These are phyloP conservation scores for Sordariomycetes sp. DNA, from an alignment of 2,329 filamentous ascomycete genomes.

Conservation along the genomic window DNA sequence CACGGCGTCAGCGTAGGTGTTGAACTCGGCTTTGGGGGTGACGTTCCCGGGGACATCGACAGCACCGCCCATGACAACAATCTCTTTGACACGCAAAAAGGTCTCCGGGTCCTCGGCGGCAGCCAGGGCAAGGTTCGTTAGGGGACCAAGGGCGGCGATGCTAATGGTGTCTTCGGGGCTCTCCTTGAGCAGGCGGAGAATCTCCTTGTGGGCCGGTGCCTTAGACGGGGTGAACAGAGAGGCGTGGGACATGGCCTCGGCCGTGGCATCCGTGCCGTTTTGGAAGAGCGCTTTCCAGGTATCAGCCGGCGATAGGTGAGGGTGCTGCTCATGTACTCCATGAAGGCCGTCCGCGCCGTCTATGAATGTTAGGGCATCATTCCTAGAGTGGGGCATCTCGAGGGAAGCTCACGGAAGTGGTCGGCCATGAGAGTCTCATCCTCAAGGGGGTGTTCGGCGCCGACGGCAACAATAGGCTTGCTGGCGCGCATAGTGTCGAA, in stretches of 20 bases:
- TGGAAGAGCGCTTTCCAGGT: conserved; percentile 61
- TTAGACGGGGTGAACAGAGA: conserved; percentile 67
- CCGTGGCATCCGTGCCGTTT: conserved; percentile 17
- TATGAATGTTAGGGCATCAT: conserved; percentile 18
- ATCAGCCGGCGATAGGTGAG: conserved; percentile 63
- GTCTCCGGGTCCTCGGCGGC: conserved; percentile 81
- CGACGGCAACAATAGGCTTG: conserved; percentile 79
- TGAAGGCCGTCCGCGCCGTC: conserved; percentile 70
- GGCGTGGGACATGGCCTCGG: conserved; percentile 33
- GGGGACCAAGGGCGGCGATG: conserved; percentile 80
- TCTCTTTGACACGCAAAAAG: conserved; percentile 79
- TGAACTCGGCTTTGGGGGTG: conserved; percentile 84
- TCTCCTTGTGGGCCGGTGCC: conserved; percentile 68
- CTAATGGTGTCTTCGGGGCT: conserved; percentile 77
- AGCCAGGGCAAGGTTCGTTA: conserved; percentile 89
- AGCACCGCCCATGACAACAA: conserved; percentile 91
- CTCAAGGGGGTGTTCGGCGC: conserved; percentile 74
- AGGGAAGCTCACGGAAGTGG: conserved; percentile 68
- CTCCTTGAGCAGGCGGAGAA: conserved; percentile 73
- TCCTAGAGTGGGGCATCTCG: not conserved
- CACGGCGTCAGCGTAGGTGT: conserved; percentile 79
- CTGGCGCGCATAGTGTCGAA: conserved; percentile 62
- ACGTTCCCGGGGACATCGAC: conserved; percentile 74
- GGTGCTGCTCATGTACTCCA: conserved; percentile 63
- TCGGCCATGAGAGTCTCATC: conserved; percentile 72